Evolutionary conservation across 495 filamentous ascomycete genomes (phyloP).

Genomic region (Elasticomyces elasticus): DNA sequence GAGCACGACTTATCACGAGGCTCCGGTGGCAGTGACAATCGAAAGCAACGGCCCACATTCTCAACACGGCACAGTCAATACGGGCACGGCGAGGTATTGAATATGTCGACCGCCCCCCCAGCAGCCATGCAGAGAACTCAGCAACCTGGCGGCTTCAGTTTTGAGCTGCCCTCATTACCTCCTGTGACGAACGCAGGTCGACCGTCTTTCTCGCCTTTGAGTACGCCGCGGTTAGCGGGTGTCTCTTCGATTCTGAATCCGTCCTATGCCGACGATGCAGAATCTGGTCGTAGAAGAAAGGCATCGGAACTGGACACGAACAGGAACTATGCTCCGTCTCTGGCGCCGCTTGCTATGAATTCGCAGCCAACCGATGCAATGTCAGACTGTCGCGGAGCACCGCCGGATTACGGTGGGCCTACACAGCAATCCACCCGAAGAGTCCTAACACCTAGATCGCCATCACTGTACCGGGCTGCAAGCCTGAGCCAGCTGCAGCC

Average conservation of each 20-base stretch:
- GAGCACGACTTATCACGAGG: background rate
- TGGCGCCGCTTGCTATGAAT: conserved; percentile 6
- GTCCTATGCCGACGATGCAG: conserved; percentile 6
- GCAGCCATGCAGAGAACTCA: background rate
- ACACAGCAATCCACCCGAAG: conserved; percentile 13
- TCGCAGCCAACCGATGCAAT: conserved; percentile 1
- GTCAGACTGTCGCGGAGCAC: background rate
- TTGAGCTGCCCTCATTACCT: conserved; percentile 20
- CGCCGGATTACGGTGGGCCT: background rate
- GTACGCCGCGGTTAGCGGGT: conserved; percentile 14
- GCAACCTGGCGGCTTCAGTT: background rate
- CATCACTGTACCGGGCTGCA: conserved; percentile 26
- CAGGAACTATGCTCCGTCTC: background rate
- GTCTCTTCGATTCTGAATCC: conserved; percentile 25
- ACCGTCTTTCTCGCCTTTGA: background rate
- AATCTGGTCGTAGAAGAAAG: conserved; percentile 13
- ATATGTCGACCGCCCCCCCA: background rate
- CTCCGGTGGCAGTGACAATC: background rate
- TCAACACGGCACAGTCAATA: background rate
- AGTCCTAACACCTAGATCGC: conserved; percentile 31
- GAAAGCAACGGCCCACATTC: background rate
- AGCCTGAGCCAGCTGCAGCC: conserved; percentile 24
- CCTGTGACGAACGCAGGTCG: background rate
- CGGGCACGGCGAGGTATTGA: background rate
- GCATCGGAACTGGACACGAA: conserved; percentile 22